phyloP scores from a whole-genome alignment of 2,329 filamentous ascomycete genomes.

The Epichloe coenophiala region DNA sequence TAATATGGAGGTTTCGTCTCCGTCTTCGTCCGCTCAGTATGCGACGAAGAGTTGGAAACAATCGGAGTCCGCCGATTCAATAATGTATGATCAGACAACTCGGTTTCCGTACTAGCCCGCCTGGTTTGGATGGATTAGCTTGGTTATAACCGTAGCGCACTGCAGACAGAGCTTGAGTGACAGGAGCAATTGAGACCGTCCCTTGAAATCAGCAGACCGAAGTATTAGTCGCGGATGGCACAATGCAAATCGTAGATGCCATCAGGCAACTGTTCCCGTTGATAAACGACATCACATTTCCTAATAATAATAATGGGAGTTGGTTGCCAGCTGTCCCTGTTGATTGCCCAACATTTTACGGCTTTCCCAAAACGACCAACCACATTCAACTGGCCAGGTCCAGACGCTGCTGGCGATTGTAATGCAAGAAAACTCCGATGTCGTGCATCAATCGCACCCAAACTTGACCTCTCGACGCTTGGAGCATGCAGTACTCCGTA shows the following conservation, averaged over 20 bases:
- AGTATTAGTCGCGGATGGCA: too few relatives aligned
- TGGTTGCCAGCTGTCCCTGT: background rate
- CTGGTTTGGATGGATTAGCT: too few relatives aligned
- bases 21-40: background rate
- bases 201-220: background rate
- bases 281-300: background rate
- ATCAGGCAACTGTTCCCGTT: too few relatives aligned
- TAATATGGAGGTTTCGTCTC: background rate
- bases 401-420: background rate
- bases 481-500: background rate
- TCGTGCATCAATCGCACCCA: background rate
- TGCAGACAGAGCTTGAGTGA: background rate
- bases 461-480: background rate
- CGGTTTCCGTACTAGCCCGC: too few relatives aligned
- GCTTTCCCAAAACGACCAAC: background rate
- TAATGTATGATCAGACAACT: background rate
- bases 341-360: background rate
- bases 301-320: background rate
- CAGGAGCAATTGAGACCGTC: background rate
- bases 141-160: background rate
- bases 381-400: background rate
- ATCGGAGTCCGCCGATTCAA: slow-evolving; percentile 6
- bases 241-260: too few relatives aligned
- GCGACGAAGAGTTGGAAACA: background rate
- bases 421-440: slow-evolving; percentile 1